These are phyloP conservation scores for Hansenula lynferdii DNA, from an alignment of 1,139 yeast genomes.

Conservation along the genomic window DNA sequence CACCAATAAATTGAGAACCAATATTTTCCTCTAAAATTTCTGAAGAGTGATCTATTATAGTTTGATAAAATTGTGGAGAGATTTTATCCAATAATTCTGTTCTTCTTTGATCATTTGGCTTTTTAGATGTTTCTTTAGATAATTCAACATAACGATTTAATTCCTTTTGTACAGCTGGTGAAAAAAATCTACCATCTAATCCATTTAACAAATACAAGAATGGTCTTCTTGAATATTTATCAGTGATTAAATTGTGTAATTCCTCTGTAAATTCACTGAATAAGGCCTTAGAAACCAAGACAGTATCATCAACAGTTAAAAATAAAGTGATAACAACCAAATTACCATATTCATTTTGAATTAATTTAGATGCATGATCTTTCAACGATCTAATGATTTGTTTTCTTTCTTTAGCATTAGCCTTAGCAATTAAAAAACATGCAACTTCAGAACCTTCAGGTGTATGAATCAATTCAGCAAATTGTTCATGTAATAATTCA, in stretches of 20 bases:
- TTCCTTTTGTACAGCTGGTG: conserved; percentile 61
- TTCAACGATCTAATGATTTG: conserved; percentile 65
- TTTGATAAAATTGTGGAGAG: conserved; percentile 58
- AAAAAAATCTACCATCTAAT: conserved; percentile 76
- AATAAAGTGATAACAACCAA: conserved; percentile 72
- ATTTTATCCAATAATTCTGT: conserved; percentile 61
- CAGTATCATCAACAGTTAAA: conserved; percentile 93
- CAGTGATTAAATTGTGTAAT: conserved; percentile 54
- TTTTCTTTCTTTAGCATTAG: conserved; percentile 93
- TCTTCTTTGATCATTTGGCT: conserved; percentile 76
- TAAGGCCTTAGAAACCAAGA: conserved; percentile 70
- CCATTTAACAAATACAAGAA: conserved; percentile 78
- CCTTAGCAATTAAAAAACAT: conserved; percentile 68
- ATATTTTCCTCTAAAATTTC: conserved; percentile 61
- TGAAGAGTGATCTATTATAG: conserved; percentile 42
- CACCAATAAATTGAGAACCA: conserved; percentile 81
- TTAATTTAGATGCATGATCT: conserved; percentile 66
- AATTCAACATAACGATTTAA: conserved; percentile 56
- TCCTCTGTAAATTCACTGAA: conserved; percentile 52
- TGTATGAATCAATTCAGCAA: conserved; percentile 94
- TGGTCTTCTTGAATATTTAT: conserved; percentile 87
- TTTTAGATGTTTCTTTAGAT: conserved; percentile 76
- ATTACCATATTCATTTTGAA: conserved; percentile 84
- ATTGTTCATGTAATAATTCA: conserved; percentile 79
- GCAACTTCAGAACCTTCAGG: conserved; percentile 94